phyloP scores from a whole-genome alignment of 768 basidiomycete genomes.

The Kwoniella sp. region DNA sequence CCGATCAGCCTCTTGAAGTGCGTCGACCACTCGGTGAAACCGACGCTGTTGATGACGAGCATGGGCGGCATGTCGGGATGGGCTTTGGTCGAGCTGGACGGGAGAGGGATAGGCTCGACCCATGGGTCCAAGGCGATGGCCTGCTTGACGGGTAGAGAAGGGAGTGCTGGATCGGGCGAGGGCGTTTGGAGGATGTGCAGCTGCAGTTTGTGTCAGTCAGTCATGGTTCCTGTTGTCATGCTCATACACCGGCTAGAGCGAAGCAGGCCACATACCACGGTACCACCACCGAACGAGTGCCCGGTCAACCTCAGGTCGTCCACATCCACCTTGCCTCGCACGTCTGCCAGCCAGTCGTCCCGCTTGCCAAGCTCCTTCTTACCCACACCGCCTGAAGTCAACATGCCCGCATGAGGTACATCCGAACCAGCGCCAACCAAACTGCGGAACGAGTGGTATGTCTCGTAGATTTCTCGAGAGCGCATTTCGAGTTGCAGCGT shows the following conservation, averaged over 20 bases:
- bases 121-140: constrained; percentile 75
- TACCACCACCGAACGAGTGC: constrained; percentile 60
- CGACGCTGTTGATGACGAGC: constrained; percentile 70
- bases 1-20: constrained; percentile 63
- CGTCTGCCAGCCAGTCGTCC: constrained; percentile 41
- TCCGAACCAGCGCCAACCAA: constrained; percentile 50
- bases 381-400: constrained; percentile 19
- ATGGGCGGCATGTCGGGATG: constrained; percentile 49
- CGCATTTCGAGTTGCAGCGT: constrained; percentile 68
- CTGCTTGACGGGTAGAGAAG: constrained; percentile 58
- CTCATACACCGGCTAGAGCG: background rate
- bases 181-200: constrained; percentile 23
- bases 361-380: constrained; percentile 55
- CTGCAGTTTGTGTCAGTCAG: background rate
- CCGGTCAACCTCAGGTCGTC: constrained; percentile 54
- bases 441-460: constrained; percentile 59
- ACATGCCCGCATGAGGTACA: constrained; percentile 29
- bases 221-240: background rate
- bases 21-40: constrained; percentile 71
- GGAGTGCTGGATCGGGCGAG: constrained; percentile 29
- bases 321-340: constrained; percentile 40
- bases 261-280: constrained; percentile 52
- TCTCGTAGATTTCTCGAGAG: constrained; percentile 63
- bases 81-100: constrained; percentile 49
- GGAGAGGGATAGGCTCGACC: constrained; percentile 66